Percentiles rank a stretch among this genome's conserved stretches.
phyloP scores from a whole-genome alignment of 169 alveolate species.

The Cryptosporidium bovis region DNA sequence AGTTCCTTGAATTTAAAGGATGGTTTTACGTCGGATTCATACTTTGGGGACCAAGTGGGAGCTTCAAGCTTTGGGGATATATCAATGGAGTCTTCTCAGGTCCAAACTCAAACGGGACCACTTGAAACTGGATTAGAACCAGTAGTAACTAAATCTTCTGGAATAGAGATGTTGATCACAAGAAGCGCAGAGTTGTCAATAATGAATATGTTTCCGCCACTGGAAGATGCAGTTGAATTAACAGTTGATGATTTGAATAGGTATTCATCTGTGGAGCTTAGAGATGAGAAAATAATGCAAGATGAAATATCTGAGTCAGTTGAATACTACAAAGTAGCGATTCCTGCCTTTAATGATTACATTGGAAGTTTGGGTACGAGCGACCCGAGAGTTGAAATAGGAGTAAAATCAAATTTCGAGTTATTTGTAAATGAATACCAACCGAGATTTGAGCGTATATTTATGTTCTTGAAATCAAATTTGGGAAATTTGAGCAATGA shows the following conservation, averaged over 20 bases:
- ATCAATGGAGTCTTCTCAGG: not conserved
- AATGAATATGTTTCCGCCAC: conserved; percentile 26
- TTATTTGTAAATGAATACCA: conserved; percentile 38
- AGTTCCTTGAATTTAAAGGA: too few species aligned
- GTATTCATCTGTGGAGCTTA: conserved; percentile 42
- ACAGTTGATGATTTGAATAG: conserved; percentile 29
- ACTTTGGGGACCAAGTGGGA: too few species aligned
- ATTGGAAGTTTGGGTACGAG: conserved; percentile 19
- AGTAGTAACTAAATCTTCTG: not conserved
- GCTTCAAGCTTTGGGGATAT: not conserved
- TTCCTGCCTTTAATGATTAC: conserved; percentile 21
- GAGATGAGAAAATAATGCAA: conserved; percentile 29
- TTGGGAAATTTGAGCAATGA: not conserved
- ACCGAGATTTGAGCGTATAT: conserved; percentile 51
- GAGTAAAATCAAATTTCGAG: conserved; percentile 26
- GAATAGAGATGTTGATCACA: conserved; percentile 9
- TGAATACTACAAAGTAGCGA: conserved; percentile 19
- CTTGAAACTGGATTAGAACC: not conserved
- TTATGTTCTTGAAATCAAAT: conserved; percentile 11
- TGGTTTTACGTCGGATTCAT: too few species aligned
- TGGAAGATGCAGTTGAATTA: conserved; percentile 8
- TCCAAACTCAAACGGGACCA: not conserved
- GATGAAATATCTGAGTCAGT: not conserved
- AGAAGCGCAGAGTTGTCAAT: conserved; percentile 30
- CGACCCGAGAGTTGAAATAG: conserved; percentile 71